Conservation (phyloP, 2,329 filamentous ascomycete genomes). For the Colletotrichum somersetense region DNA sequence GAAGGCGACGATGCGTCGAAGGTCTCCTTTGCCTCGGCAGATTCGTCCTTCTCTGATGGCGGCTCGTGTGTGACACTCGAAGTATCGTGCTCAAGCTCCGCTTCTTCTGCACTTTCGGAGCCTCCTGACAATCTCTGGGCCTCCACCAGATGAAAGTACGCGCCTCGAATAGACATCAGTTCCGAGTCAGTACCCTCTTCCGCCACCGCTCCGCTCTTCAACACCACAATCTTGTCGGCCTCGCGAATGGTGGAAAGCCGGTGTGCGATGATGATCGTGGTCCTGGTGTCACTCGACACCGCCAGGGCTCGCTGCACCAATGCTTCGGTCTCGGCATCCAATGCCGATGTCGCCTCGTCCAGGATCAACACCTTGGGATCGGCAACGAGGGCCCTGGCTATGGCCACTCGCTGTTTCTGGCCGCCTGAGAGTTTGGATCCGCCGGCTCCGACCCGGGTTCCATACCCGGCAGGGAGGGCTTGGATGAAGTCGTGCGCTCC, state of each 20-base stretch:
- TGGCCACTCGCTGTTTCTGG: constrained; percentile 75
- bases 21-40: too few species aligned
- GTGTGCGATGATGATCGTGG: constrained; percentile 74
- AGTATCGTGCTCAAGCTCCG: too few species aligned
- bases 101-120: too few species aligned
- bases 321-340: constrained; percentile 56
- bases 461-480: constrained; percentile 44
- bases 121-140: constrained; percentile 43
- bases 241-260: constrained; percentile 57
- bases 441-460: constrained; percentile 45
- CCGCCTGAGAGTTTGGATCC: constrained; percentile 59
- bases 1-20: too few species aligned
- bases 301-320: constrained; percentile 69
- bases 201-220: constrained; percentile 47
- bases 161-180: constrained; percentile 37
- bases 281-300: constrained; percentile 64
- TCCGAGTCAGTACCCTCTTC: constrained; percentile 48
- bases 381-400: constrained; percentile 73
- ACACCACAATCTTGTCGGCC: constrained; percentile 51
- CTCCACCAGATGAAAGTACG: constrained; percentile 45
- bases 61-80: constrained; percentile 21
- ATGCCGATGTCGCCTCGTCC: constrained; percentile 74
- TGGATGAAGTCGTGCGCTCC: constrained; percentile 46
- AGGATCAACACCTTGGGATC: constrained; percentile 72
- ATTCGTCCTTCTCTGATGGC: too few species aligned